Evolutionary conservation across 2,329 filamentous ascomycete species (phyloP).

Genomic region (Cadophora luteo-olivacea): DNA sequence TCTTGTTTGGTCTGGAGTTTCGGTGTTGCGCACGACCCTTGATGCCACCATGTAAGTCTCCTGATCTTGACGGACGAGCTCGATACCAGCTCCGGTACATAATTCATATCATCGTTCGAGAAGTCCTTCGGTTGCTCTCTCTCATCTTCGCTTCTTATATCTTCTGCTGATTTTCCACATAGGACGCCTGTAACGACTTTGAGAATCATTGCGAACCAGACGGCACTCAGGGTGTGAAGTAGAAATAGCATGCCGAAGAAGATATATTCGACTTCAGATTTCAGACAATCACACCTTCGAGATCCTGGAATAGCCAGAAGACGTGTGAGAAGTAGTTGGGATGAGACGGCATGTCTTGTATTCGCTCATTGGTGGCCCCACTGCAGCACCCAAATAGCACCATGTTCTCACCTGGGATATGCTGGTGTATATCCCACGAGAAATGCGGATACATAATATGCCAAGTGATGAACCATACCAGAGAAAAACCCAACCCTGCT

Average conservation of each 20-base stretch:
- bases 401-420: background rate
- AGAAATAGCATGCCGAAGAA: constrained; percentile 6
- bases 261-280: background rate
- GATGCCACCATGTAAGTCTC: background rate
- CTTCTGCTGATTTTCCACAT: background rate
- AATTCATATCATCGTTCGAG: background rate
- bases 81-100: background rate
- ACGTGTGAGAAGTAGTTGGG: constrained; percentile 1
- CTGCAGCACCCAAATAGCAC: background rate
- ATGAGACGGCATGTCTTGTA: background rate
- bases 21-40: too few species aligned
- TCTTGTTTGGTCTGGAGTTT: too few species aligned
- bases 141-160: background rate
- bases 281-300: background rate
- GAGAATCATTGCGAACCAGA: constrained; percentile 7
- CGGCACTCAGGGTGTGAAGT: background rate
- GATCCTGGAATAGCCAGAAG: constrained; percentile 7
- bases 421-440: background rate
- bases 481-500: constrained; percentile 1
- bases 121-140: background rate
- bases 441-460: background rate
- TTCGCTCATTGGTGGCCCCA: background rate
- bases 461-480: constrained; percentile 5
- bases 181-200: background rate
- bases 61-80: background rate